Conservation (phyloP, 345 rosid genomes). For the Hibiscus mutabilis region DNA sequence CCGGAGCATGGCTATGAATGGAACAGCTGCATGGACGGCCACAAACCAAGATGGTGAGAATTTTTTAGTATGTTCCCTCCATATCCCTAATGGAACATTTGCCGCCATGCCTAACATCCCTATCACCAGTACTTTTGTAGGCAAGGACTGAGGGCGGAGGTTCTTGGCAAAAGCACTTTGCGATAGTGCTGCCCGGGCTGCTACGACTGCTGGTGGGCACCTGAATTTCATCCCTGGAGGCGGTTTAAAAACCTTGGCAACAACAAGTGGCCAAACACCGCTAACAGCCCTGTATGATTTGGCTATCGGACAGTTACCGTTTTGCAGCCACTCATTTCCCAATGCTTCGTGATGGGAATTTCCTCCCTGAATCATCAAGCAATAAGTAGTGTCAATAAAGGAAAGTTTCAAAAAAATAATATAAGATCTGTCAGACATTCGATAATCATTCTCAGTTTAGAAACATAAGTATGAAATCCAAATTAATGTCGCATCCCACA, state of each 20-base stretch:
- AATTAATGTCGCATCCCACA: background rate
- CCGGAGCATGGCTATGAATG: slow-evolving; percentile 85
- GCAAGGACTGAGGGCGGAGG: slow-evolving; percentile 85
- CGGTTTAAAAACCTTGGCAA: slow-evolving; percentile 70
- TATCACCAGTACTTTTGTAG: slow-evolving; percentile 67
- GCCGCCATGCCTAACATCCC: slow-evolving; percentile 94
- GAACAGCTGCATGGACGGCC: slow-evolving; percentile 94
- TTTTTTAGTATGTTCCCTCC: slow-evolving; percentile 93
- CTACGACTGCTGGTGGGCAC: slow-evolving; percentile 75
- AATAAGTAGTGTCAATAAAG: slow-evolving; percentile 8
- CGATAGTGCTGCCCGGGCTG: slow-evolving; percentile 88
- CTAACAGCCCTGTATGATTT: slow-evolving; percentile 83
- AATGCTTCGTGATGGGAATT: slow-evolving; percentile 60
- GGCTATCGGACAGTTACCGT: slow-evolving; percentile 91
- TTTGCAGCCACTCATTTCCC: slow-evolving; percentile 80
- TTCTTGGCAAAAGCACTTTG: slow-evolving; percentile 81
- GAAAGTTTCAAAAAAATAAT: background rate
- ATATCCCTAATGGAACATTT: slow-evolving; percentile 81
- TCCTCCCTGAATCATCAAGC: slow-evolving; percentile 48
- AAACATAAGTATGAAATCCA: background rate
- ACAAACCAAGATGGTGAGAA: slow-evolving; percentile 81
- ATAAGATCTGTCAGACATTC: background rate
- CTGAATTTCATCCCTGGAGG: slow-evolving; percentile 63
- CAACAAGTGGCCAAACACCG: slow-evolving; percentile 71
- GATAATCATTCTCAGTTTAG: too few species aligned